phyloP scores from a whole-genome alignment of 2,329 filamentous ascomycete genomes.

The Metarhizium robertsii region DNA sequence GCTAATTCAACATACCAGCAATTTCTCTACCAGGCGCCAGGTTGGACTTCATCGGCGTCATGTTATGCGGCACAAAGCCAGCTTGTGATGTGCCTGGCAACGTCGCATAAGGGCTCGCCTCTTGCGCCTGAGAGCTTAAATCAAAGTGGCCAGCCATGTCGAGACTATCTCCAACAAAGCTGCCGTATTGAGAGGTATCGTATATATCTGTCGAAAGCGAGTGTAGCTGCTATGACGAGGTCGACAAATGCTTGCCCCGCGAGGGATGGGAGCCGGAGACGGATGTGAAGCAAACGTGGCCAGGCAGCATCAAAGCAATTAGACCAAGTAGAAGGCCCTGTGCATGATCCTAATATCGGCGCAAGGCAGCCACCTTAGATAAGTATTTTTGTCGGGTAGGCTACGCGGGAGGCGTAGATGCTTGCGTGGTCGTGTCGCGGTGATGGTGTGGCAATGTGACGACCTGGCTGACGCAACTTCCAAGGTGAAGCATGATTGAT shows the following conservation, averaged over 20 bases:
- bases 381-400: constrained; percentile 4
- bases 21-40: constrained; percentile 15
- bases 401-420: not conserved
- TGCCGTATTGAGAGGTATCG: not conserved
- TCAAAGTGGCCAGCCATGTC: constrained; percentile 21
- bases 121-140: constrained; percentile 18
- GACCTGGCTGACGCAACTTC: constrained; percentile 14
- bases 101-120: constrained; percentile 19
- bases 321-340: not conserved
- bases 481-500: constrained; percentile 34
- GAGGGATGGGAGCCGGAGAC: not conserved
- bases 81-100: constrained; percentile 22
- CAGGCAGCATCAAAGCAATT: not conserved
- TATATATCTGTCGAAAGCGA: not conserved
- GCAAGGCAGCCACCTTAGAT: not conserved
- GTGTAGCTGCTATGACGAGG: not conserved
- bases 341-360: not conserved
- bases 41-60: constrained; percentile 22
- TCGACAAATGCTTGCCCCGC: not conserved
- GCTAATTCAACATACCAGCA: constrained; percentile 15
- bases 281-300: not conserved
- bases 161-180: not conserved
- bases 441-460: constrained; percentile 11
- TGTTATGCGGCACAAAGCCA: constrained; percentile 20
- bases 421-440: constrained; percentile 7